Percentiles rank a stretch among this genome's conserved stretches.
These are phyloP conservation scores for Neurospora sp. DNA, from an alignment of 495 filamentous ascomycete genomes.

Conservation along the genomic window DNA sequence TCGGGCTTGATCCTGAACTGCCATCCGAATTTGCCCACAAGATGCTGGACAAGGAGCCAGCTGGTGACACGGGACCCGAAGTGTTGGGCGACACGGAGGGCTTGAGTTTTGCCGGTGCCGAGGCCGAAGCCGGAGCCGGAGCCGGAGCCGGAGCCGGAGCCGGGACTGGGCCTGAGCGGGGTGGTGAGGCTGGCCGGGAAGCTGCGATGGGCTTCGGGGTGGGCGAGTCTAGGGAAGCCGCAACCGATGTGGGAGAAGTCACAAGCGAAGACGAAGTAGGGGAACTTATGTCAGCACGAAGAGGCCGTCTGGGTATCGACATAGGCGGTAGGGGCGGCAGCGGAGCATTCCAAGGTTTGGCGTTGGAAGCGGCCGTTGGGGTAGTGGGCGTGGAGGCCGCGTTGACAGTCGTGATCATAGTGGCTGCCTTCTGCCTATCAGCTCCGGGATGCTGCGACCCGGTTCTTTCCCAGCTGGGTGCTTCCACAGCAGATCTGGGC, in stretches of 20 bases:
- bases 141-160: not conserved
- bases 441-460: not conserved
- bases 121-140: not conserved
- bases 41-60: constrained; percentile 33
- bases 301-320: constrained; percentile 22
- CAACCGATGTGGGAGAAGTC: not conserved
- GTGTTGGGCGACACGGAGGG: not conserved
- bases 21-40: constrained; percentile 36
- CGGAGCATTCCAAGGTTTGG: constrained; percentile 16
- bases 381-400: constrained; percentile 14
- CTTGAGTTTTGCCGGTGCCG: constrained; percentile 5
- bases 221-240: constrained; percentile 1
- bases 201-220: not conserved
- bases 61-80: constrained; percentile 12
- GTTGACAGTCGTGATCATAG: not conserved
- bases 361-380: constrained; percentile 7
- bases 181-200: not conserved
- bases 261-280: not conserved
- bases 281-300: constrained; percentile 9
- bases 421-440: not conserved
- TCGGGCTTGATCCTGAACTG: constrained; percentile 26
- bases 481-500: not conserved
- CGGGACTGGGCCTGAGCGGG: not conserved
- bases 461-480: not conserved
- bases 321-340: constrained; percentile 19